Base-by-base conservation (phyloP, 2,329 filamentous ascomycete genomes). In the Ophiostoma australiae region DNA sequence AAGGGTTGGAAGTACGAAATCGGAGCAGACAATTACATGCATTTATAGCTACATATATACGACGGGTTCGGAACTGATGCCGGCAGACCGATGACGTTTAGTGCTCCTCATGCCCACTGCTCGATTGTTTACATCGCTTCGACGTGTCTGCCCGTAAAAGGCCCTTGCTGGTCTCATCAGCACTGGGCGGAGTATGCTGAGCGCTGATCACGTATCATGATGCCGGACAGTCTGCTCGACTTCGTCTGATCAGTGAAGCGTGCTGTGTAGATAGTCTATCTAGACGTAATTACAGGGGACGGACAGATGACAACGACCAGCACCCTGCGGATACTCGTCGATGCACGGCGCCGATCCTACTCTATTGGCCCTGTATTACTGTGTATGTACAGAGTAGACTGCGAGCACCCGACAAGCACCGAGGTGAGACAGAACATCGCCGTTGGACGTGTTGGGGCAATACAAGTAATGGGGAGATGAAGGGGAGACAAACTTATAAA, bases 371-470 rank as follows among this genome's bases (percentile, higher is more conserved):
- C 17, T 63, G 58, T 10, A 41, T 13, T 13, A 41, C 8, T 11
- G 10, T 1, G 15, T 11, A 39, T 4, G 4, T 11, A 13, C 2
- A 41, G 39, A 41, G 39, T 11, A 63, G 15, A 33, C 58, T 27
- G 58, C 33, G 33, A 65, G 33, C 33, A 65, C 33, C 17, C 33
- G 31, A 20, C 58, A 63, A 39, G 17, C 27, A 17, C 58, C 23
- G 11, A 63, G 58, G 58, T 63, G 58, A 63, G 58, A 63, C 58
- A 63, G 27, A 61, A 63, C 58, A 63, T 63, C 58, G 6, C 58
- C 58, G 58, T 68, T 44, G 23, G 23, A 15, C n/a, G 15, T 48
- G 17, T n/a, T 48, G 20, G 41, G 67, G 23, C 15, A 44, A 48
- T 41, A n/a, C 13, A 23, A 17, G 23, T 17, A 27, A 23, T 27